These are phyloP conservation scores for Tetrastigma voinierianum DNA, from an alignment of 164 flowering plant species.

Conservation along the genomic window DNA sequence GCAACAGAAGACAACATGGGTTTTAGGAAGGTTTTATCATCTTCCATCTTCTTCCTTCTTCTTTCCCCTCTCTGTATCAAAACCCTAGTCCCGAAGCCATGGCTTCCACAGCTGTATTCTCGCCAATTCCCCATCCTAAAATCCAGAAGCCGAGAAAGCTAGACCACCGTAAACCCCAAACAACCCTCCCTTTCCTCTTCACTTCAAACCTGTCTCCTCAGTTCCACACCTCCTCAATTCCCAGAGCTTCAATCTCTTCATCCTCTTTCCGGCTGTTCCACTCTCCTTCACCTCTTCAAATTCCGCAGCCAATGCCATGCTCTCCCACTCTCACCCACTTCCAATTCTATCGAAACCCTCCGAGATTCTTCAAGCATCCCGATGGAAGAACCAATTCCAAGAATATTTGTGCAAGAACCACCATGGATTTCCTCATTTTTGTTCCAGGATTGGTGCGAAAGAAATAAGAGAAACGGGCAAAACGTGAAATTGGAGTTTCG, in stretches of 20 bases:
- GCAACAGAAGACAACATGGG: slow-evolving; percentile 8
- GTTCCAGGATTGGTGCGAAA: slow-evolving; percentile 30
- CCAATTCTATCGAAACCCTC: slow-evolving; percentile 23
- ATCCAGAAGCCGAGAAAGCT: slow-evolving; percentile 16
- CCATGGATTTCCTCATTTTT: slow-evolving; percentile 61
- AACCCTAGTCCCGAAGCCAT: slow-evolving; percentile 20
- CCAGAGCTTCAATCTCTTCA: slow-evolving; percentile 18
- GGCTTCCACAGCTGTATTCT: slow-evolving; percentile 50
- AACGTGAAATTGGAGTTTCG: slow-evolving; percentile 27
- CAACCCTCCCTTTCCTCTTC: slow-evolving; percentile 18
- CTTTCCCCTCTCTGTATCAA: slow-evolving; percentile 7
- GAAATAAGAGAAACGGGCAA: not conserved
- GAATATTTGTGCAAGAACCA: slow-evolving; percentile 62
- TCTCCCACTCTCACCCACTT: too few relatives aligned
- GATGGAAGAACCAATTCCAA: slow-evolving; percentile 19
- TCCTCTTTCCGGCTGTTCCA: slow-evolving; percentile 31
- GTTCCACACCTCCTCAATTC: slow-evolving; percentile 1
- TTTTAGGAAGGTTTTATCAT: slow-evolving; percentile 26
- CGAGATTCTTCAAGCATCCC: slow-evolving; percentile 21
- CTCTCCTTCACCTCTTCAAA: slow-evolving; percentile 22
- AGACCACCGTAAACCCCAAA: slow-evolving; percentile 5
- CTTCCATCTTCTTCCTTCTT: slow-evolving; percentile 6
- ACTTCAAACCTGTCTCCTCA: slow-evolving; percentile 5
- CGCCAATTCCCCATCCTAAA: slow-evolving; percentile 38
- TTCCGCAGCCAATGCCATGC: too few relatives aligned